These are phyloP conservation scores for Tubosaeta sp. DNA, from an alignment of 768 basidiomycete species.

Conservation along the genomic window DNA sequence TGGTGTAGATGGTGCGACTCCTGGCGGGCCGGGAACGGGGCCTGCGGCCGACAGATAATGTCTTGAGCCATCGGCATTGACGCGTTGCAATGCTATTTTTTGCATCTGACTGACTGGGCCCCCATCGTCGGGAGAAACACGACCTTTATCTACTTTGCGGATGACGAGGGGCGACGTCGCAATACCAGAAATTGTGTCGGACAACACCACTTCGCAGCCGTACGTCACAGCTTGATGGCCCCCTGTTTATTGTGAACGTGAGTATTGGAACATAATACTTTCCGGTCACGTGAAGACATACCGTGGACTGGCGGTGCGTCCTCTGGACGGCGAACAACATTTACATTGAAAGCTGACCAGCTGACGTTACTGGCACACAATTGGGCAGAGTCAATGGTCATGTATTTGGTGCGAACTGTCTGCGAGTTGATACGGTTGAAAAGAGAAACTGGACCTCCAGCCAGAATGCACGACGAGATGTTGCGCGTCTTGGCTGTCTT, in stretches of 20 bases:
- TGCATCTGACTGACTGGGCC: conserved; percentile 97
- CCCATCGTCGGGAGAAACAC: conserved; percentile 81
- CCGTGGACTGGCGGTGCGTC: conserved; percentile 58
- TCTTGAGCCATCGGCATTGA: conserved; percentile 76
- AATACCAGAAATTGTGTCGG: conserved; percentile 81
- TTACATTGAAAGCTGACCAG: conserved; percentile 94
- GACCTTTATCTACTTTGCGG: conserved; percentile 89
- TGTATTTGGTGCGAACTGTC: conserved; percentile 95
- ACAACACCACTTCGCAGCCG: conserved; percentile 82
- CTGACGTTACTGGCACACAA: conserved; percentile 85
- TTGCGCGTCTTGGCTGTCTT: conserved; percentile 95
- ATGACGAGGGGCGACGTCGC: conserved; percentile 83
- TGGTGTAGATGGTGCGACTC: conserved; percentile 67
- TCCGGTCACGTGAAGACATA: conserved; percentile 55
- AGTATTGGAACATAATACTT: conserved; percentile 33
- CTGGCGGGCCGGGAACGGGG: conserved; percentile 73
- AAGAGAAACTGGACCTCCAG: conserved; percentile 84
- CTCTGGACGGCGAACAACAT: conserved; percentile 73
- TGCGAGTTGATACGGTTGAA: conserved; percentile 97
- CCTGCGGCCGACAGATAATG: conserved; percentile 89
- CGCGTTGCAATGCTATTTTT: conserved; percentile 86
- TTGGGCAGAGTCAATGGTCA: conserved; percentile 84
- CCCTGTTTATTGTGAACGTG: conserved; percentile 42
- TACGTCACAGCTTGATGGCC: conserved; percentile 87
- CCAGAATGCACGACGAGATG: conserved; percentile 85